These are phyloP conservation scores for Lachancea waltii DNA, from an alignment of 805 yeast species.

Conservation along the genomic window DNA sequence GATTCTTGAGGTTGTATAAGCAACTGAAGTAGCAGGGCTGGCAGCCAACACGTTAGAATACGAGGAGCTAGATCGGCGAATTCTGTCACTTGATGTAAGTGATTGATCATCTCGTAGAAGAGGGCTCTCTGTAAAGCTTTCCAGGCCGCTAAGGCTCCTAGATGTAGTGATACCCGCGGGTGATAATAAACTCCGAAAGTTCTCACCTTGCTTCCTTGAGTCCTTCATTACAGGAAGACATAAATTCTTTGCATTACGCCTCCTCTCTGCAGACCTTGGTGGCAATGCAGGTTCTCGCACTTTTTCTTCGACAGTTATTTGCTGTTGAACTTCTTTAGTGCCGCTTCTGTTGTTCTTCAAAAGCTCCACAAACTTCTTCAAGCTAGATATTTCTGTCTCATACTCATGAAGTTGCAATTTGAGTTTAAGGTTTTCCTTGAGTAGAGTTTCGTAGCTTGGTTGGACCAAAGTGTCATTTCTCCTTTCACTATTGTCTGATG, in stretches of 20 bases:
- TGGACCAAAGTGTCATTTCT: conserved; percentile 7
- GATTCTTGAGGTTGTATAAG: conserved; percentile 33
- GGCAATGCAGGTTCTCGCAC: conserved; percentile 25
- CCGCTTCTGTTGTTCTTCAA: conserved; percentile 11
- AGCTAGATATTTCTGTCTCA: conserved; percentile 21
- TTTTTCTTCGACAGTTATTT: conserved; percentile 9
- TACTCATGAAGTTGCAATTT: conserved; percentile 23
- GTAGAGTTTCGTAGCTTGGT: conserved; percentile 26
- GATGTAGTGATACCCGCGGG: conserved; percentile 2
- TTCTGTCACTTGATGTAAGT: too few species aligned
- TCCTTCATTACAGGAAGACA: conserved; percentile 7
- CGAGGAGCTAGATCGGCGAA: conserved; percentile 7
- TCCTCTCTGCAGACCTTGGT: conserved; percentile 37
- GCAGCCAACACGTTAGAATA: conserved; percentile 9
- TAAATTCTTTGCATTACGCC: conserved; percentile 18
- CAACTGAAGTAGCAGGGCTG: conserved; percentile 32
- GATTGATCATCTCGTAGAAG: too few species aligned
- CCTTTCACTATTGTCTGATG: conserved; percentile 25
- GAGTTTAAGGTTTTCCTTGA: conserved; percentile 28
- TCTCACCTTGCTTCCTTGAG: neutral
- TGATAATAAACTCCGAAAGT: conserved; percentile 1
- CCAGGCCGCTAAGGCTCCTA: neutral
- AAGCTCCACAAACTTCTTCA: conserved; percentile 14
- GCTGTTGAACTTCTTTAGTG: conserved; percentile 9
- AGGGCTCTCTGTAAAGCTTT: neutral